Evolutionary conservation across 2,329 filamentous ascomycete genomes (phyloP).

Genomic region (Penicillium sp.): DNA sequence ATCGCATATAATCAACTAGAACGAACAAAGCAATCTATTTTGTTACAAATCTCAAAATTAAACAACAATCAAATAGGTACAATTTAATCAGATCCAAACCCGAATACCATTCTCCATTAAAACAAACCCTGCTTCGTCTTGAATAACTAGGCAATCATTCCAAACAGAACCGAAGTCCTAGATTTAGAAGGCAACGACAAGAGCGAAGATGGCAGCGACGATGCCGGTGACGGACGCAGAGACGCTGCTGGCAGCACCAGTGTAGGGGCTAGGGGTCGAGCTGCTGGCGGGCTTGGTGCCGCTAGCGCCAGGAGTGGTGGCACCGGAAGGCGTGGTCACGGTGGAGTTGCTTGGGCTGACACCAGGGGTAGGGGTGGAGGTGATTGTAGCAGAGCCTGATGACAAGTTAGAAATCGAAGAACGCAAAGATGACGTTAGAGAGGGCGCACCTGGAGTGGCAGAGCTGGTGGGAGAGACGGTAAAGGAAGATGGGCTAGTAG

Average conservation of each 20-base stretch:
- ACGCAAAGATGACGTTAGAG: background rate
- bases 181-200: slow-evolving; percentile 11
- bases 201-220: slow-evolving; percentile 13
- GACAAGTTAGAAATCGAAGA: background rate
- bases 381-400: background rate
- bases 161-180: background rate
- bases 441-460: slow-evolving; percentile 2
- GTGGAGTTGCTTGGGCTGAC: background rate
- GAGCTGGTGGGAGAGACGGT: background rate
- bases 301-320: slow-evolving; percentile 7
- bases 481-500: no score
- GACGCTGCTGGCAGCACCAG: slow-evolving; percentile 13
- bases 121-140: background rate
- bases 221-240: slow-evolving; percentile 16
- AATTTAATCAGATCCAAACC: background rate
- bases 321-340: background rate
- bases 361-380: background rate
- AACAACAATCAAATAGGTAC: background rate
- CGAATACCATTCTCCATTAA: background rate
- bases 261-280: slow-evolving; percentile 7
- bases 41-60: background rate
- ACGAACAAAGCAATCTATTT: background rate
- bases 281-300: slow-evolving; percentile 9
- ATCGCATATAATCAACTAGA: background rate
- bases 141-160: background rate